Evolutionary conservation across 495 filamentous ascomycete species (phyloP), one percentile per base, ranked within the genome.

Genomic region (Penicillium coffeae): DNA sequence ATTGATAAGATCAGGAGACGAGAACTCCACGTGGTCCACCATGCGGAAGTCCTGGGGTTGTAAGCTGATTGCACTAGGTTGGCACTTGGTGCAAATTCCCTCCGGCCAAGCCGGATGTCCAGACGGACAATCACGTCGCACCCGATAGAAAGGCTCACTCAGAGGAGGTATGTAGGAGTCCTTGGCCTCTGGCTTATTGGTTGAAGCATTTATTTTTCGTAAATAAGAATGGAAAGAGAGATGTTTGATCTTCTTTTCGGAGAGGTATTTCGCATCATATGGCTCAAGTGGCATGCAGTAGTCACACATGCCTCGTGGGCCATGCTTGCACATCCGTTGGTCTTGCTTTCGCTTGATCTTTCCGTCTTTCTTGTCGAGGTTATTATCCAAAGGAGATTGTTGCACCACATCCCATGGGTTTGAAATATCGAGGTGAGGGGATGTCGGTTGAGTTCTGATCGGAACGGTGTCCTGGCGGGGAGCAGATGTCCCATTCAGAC

Each of bases 251-350:
- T 96, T 96, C 70, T 89, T 93, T 59, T 97, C 91, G 2, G 81
- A 79, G 15, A 99, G 77, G 57, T 97, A 94, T 41, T 86, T 81
- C 19, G 82, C 61, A 63, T 92, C 86, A 68, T 95, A 99, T 10
- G 93, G 94, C 62, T 99, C 94, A 25, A 99, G 73, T 1, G 93
- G 93, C 88, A 92, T 96, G 76, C 93, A 99, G 68, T 96, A 96
- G 68, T 99, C 93, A 65, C 93, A 99, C 94, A 97, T 97, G 54
- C 94, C 93, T 65, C 94, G 95, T 16, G 85, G 83, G 6, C 92
- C 91, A 66, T 99, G 93, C 56, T 86, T 86, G 72, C 93, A 99
- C 87, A 99, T 90, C 59, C 88, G 91, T 34, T 66, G 63, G 58
- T 96, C 94, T 33, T 76, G 75, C 33, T 70, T 72, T 40, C 93